Base-by-base conservation (phyloP, 257 asterid genomes). In the Solanum arcanum region DNA sequence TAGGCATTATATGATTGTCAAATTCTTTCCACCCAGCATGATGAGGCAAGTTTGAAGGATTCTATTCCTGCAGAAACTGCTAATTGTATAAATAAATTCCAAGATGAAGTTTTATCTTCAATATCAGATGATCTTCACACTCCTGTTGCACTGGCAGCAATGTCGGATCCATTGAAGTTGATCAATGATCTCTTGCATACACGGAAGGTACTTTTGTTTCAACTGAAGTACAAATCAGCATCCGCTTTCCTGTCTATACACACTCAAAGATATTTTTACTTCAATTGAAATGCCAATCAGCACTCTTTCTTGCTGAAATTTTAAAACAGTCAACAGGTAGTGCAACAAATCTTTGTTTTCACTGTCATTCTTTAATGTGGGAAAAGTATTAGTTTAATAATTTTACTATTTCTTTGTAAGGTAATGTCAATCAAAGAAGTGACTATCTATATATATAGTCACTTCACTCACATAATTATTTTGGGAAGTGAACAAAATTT, bases 61-160 rank as follows among this genome's bases (percentile, higher is more conserved):
- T 90, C 93, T 9, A 84, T 94, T 90, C 95, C 98, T 89, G 86
- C 94, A 84, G 95, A 76, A 90, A 91, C 91, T 85, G 88, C 88
- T 41, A 87, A 89, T 75, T 95, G 96, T 90, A 91, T 97, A 88
- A 90, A 88, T 78, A 93, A 93, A 83, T 95, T 96, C 88, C 87
- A 88, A 84, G 93, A 96, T 86, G 99, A 97, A 84, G 93, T 92
- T 90, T 83, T 91, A 87, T 87, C 90, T 39, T 93, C 99, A 20
- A 91, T 97, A 94, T 94, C 97, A 25, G 99, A 96, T 92, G 99
- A 97, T 91, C 95, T 97, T 86, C 99, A 97, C 88, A 90, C 98
- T 80, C 88, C 94, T 62, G 97, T 94, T 72, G 98, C 93, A 87
- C 91, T 97, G 93, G 96, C 98, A 90, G 98, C 98, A 84, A 92